A percentile compares a stretch with the other conserved stretches of the same genome.
Evolutionary conservation across 1,284 basidiomycete genomes (phyloP).

Genomic region (Neolentinus lepideus): DNA sequence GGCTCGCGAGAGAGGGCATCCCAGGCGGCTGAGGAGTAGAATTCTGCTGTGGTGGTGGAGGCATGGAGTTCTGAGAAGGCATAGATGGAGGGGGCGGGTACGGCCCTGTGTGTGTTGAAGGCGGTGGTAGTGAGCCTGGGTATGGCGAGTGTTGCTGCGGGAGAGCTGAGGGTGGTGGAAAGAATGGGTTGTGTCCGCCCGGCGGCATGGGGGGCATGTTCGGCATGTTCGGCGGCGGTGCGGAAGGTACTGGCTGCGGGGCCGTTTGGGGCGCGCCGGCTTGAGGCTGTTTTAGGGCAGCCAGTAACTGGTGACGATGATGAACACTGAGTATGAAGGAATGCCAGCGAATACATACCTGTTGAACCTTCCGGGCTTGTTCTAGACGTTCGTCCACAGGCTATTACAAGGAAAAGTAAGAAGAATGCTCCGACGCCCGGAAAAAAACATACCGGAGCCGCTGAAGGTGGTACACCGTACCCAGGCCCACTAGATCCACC

Average conservation of each 20-base stretch:
- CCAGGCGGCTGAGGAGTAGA: background rate
- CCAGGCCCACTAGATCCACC: conserved; percentile 20
- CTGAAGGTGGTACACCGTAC: conserved; percentile 16
- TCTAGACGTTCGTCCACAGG: conserved; percentile 65
- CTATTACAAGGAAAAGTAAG: conserved; percentile 19
- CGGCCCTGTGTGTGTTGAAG: background rate
- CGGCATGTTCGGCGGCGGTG: conserved; percentile 7
- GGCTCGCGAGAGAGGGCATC: background rate
- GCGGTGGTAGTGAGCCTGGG: background rate
- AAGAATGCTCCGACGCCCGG: background rate
- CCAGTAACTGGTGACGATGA: conserved; percentile 42
- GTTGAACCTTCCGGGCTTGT: conserved; percentile 77
- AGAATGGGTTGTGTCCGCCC: conserved; percentile 29
- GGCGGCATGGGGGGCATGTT: conserved; percentile 25
- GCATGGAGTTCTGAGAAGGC: background rate
- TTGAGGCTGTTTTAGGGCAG: conserved; percentile 68
- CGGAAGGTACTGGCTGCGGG: conserved; percentile 26
- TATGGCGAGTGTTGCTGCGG: conserved; percentile 9
- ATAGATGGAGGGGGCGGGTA: background rate
- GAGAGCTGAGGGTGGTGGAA: conserved; percentile 33
- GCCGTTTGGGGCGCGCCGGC: conserved; percentile 24
- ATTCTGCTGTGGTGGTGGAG: background rate
- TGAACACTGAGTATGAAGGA: conserved; percentile 3
- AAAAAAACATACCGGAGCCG: conserved; percentile 4
- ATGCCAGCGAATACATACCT: conserved; percentile 31